Base-by-base conservation (phyloP, 163 green algal species). In the Chlamydomonas reinhardtii region DNA sequence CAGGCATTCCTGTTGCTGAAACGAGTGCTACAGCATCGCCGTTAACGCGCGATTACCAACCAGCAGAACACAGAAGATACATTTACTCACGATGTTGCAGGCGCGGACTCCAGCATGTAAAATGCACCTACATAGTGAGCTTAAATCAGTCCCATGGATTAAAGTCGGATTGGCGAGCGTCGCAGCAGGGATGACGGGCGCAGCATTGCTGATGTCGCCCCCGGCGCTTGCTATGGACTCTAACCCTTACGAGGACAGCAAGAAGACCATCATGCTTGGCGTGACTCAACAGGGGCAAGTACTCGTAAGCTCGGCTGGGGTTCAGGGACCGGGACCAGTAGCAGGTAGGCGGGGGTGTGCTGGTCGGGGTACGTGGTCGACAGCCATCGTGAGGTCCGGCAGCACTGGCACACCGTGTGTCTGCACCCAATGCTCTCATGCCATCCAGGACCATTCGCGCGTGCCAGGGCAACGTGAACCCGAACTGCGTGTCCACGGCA, bases 401-500 rank as follows among this genome's bases (percentile, higher is more conserved):
- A n/a, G n/a, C n/a, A n/a, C n/a, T n/a, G n/a, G n/a, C n/a, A n/a
- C n/a, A n/a, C n/a, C n/a, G n/a, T n/a, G n/a, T n/a, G n/a, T n/a
- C n/a, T n/a, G n/a, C n/a, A n/a, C 20, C 6, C 37, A 35, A 0
- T 9, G 4, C 37, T 62, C 35, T 9, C 17, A 12, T 8, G 2
- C 35, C 2, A 34, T 34, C 24, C 69, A 85, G 79, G 17, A 85
- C 79, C 68, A 85, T 85, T 12, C 79, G 79, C 52, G 68, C 31
- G 11, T 85, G 79, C 52, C 68, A 17, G 52, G 79, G 79, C 25
- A 85, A 85, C 69, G 11, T 90, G 48, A 93, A 95, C 72, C 89
- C 89, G 16, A 95, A 95, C 83, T 94, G 92, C 54, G 82, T 95
- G 0, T 91, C 82, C 22, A 94, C 91, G 0, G 84, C 88, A 2